phyloP scores from a whole-genome alignment of 768 basidiomycete species.

The Amanita pallidorosea region DNA sequence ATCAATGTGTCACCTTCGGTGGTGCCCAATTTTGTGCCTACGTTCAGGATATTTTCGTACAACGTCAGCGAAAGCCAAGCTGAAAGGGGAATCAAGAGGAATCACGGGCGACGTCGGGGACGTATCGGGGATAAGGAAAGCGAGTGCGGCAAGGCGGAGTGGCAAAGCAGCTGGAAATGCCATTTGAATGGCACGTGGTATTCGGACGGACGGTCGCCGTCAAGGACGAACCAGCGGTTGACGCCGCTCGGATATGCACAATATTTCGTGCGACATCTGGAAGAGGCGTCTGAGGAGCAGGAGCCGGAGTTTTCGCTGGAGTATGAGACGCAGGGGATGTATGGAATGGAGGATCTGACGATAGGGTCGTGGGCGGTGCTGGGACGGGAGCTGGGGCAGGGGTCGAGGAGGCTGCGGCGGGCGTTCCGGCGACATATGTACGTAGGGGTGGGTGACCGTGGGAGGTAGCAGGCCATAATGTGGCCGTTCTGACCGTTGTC shows the following conservation, averaged over 20 bases:
- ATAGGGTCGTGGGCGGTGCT: conserved; percentile 63
- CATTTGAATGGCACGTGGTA: conserved; percentile 48
- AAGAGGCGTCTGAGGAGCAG: conserved; percentile 31
- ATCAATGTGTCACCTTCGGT: conserved; percentile 76
- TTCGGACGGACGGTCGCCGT: conserved; percentile 57
- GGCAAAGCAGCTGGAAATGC: conserved; percentile 56
- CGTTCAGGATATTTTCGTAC: conserved; percentile 74
- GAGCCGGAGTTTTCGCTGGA: conserved; percentile 65
- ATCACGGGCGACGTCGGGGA: conserved; percentile 40
- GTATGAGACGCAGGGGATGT: conserved; percentile 59
- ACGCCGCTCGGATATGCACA: conserved; percentile 80
- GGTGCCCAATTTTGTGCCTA: conserved; percentile 82
- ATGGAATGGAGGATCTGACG: conserved; percentile 67
- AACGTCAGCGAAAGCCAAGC: conserved; percentile 40
- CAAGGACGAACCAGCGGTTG: conserved; percentile 57
- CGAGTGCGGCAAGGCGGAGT: conserved; percentile 37
- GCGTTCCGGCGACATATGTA: conserved; percentile 71
- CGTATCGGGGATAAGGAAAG: conserved; percentile 31
- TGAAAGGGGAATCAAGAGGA: conserved; percentile 17
- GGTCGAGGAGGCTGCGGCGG: conserved; percentile 43
- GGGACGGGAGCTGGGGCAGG: conserved; percentile 48
- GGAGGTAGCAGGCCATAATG: conserved; percentile 9
- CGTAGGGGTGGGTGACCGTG: conserved; percentile 9
- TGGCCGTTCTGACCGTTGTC: conserved; percentile 21
- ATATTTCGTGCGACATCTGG: conserved; percentile 59